Conservation (phyloP, 768 basidiomycete species). For the Rhizopogon roseolus region DNA sequence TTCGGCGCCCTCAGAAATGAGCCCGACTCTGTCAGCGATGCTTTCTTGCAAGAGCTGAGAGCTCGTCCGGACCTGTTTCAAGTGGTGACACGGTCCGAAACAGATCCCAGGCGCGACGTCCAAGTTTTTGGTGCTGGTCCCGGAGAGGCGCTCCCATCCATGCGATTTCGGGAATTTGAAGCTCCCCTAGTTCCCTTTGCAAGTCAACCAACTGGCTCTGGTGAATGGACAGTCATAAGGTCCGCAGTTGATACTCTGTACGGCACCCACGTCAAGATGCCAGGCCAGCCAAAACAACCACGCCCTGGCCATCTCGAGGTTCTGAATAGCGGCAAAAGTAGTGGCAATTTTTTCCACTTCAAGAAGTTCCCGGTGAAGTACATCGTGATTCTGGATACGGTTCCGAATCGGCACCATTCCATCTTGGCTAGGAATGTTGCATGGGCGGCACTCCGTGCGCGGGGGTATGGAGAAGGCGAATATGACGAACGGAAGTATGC, state of each 20-base stretch:
- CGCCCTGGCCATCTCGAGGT: conserved; percentile 7
- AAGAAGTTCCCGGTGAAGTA: conserved; percentile 28
- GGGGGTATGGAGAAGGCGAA: conserved; percentile 19
- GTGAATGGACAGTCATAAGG: conserved; percentile 10
- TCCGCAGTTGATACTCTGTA: conserved; percentile 19
- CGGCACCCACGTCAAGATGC: conserved; percentile 3
- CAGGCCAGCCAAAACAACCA: background rate
- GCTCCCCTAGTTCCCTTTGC: conserved; percentile 9
- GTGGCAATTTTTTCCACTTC: conserved; percentile 23
- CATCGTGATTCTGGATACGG: conserved; percentile 23
- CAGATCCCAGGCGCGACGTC: conserved; percentile 16
- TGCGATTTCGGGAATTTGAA: conserved; percentile 16
- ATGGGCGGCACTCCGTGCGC: conserved; percentile 27
- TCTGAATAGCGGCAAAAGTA: background rate
- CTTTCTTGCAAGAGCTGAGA: conserved; percentile 25
- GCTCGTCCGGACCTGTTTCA: conserved; percentile 27
- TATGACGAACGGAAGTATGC: conserved; percentile 12
- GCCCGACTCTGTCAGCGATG: conserved; percentile 16
- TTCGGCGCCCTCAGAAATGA: conserved; percentile 29
- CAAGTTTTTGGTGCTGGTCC: conserved; percentile 21
- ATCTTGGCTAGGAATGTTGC: conserved; percentile 16
- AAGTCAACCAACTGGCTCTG: background rate
- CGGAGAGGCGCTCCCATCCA: conserved; percentile 5
- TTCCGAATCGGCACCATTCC: conserved; percentile 8
- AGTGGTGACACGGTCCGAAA: conserved; percentile 25